Percentiles rank a stretch among this genome's conserved stretches.
Evolutionary conservation across 2,329 filamentous ascomycete species (phyloP).

Genomic region (Aspergillus oerlinghausenensis): DNA sequence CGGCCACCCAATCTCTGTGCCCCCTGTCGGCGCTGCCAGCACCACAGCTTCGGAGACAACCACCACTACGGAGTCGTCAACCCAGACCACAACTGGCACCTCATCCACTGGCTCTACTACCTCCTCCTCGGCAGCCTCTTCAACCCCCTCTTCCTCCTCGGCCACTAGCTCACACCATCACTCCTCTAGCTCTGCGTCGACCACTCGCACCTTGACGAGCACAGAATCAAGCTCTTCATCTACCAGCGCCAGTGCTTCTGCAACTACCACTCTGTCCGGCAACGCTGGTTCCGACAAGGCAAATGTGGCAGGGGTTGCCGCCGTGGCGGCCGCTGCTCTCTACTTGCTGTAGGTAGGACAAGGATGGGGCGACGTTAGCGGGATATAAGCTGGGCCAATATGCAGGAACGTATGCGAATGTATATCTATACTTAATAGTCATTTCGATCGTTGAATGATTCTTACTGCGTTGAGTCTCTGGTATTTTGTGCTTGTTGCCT

Average conservation of each 20-base stretch:
- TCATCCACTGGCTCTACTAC: neutral
- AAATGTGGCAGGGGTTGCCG: conserved; percentile 23
- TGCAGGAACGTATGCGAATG: neutral
- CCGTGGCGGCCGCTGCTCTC: conserved; percentile 20
- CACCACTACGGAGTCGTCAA: neutral
- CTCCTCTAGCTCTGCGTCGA: neutral
- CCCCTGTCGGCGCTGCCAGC: conserved; percentile 20
- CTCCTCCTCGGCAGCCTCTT: neutral
- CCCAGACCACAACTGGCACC: conserved; percentile 5
- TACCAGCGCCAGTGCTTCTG: neutral
- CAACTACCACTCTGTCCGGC: conserved; percentile 2
- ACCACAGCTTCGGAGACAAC: neutral
- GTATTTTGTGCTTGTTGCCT: neutral
- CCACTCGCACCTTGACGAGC: neutral
- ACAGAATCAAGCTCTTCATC: neutral
- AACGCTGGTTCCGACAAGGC: conserved; percentile 15
- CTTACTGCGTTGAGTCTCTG: neutral
- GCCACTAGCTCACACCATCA: neutral
- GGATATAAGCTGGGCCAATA: neutral
- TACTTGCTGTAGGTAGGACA: conserved; percentile 19
- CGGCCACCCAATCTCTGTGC: conserved; percentile 35
- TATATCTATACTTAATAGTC: neutral
- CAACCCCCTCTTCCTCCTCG: neutral
- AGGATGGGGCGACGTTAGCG: neutral
- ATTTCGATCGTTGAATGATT: neutral